Base-by-base conservation (phyloP, 1,284 basidiomycete genomes). In the Grifola frondosa region DNA sequence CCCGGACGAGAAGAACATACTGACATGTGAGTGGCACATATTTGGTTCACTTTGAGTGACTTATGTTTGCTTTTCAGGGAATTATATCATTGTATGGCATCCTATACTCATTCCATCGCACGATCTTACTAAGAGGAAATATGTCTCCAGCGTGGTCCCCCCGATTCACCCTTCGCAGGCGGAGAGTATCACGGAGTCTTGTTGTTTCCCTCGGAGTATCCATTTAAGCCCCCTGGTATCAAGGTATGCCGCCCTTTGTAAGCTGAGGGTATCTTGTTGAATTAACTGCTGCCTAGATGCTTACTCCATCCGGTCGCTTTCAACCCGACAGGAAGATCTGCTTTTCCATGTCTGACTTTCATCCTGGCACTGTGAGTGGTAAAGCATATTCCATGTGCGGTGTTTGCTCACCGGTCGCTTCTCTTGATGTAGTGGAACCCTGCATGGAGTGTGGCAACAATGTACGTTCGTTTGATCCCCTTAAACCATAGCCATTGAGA, bases 331-430 rank as follows among this genome's bases (percentile, higher is more conserved):
- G 85, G 69, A 95, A 94, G 77, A 97, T 97, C 53, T 96, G 91
- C 63, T 94, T 94, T 69, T 93, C 91, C 28, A 95, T 95, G 91
- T 94, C 91, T 3, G 91, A 93, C 62, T 97, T 91, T 63, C 91
- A 94, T 58, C 91, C 91, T 1, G 89, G 89, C 52, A 81, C 86
- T 40, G 92, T 93, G 58, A 67, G 89, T 78, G 7, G 10, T 16
- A 24, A 46, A 15, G 25, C 25, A 24, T 20, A 17, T 8, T 21
- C 26, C 26, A 35, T 19, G 28, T 38, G 30, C 37, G 2, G 6
- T 23, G 30, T 20, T 26, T 13, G 16, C 38, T 48, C 42, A 35
- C 51, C 24, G 30, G 31, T 19, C 16, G 45, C 49, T 22, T 32
- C 49, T 49, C 5, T 38, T 17, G 16, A 6, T 48, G 12, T 40